Evolutionary conservation across 306 rosid genomes (phyloP).

Genomic region (Neltuma alba): DNA sequence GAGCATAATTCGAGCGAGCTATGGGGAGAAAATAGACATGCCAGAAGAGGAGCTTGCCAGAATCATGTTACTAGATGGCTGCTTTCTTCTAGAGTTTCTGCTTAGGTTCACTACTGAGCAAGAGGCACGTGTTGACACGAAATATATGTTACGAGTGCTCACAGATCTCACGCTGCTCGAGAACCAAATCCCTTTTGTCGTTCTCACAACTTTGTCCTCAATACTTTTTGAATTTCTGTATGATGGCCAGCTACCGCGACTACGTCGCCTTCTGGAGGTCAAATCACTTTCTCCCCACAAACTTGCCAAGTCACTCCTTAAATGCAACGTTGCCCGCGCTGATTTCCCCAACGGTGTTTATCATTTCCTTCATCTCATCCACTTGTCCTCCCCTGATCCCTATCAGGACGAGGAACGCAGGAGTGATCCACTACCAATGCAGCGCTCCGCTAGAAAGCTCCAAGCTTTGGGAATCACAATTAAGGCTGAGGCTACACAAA

Average conservation of each 20-base stretch:
- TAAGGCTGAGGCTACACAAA: too few relatives aligned
- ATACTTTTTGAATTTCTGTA: background rate
- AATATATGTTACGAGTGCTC: background rate
- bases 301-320: background rate
- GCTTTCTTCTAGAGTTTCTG: too few relatives aligned
- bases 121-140: too few relatives aligned
- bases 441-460: background rate
- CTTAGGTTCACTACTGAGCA: background rate
- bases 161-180: background rate
- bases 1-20: constrained; percentile 11
- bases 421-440: background rate
- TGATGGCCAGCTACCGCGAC: background rate
- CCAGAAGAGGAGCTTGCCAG: background rate
- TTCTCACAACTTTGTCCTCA: background rate
- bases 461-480: background rate
- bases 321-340: background rate
- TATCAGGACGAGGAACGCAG: rapidly evolving
- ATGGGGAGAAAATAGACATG: constrained; percentile 8
- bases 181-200: background rate
- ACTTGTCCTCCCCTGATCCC: background rate
- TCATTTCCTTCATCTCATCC: background rate
- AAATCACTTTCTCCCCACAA: too few relatives aligned
- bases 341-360: background rate
- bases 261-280: background rate
- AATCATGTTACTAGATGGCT: constrained; percentile 28